Conservation (phyloP, 768 basidiomycete species). For the Auricularia cornea region DNA sequence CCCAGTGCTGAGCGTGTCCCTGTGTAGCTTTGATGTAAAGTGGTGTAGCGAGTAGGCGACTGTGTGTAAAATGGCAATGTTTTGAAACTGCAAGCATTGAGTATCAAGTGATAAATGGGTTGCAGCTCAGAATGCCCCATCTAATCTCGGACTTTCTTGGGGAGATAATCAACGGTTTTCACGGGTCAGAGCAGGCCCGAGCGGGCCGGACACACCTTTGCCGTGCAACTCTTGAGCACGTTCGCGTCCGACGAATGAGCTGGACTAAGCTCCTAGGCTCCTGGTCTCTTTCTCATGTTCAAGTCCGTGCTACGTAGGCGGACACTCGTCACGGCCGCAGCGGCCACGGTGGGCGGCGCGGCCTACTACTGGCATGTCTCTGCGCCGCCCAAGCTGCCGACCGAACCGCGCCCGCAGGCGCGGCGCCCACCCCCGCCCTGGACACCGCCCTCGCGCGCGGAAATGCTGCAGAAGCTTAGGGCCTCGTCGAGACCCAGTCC, state of each 20-base stretch:
- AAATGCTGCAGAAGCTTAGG: slow-evolving; percentile 55
- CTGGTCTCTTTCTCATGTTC: neutral
- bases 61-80: too few relatives aligned
- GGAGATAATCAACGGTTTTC: too few relatives aligned
- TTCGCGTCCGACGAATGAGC: neutral
- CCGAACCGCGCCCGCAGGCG: slow-evolving; percentile 32
- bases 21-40: too few relatives aligned
- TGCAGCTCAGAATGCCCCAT: too few relatives aligned
- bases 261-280: neutral
- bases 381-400: neutral
- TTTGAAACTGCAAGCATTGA: too few relatives aligned
- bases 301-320: neutral
- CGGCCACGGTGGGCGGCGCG: neutral
- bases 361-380: neutral
- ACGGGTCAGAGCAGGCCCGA: too few relatives aligned
- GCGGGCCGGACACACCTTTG: too few relatives aligned
- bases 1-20: slow-evolving; percentile 23
- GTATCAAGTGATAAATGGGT: too few relatives aligned
- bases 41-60: too few relatives aligned
- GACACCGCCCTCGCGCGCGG: slow-evolving; percentile 62
- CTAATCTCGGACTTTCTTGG: too few relatives aligned
- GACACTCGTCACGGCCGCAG: neutral
- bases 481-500: slow-evolving; percentile 24
- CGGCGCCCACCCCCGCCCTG: slow-evolving; percentile 71
- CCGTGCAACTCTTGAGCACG: neutral